Conservation (phyloP, 1,284 basidiomycete genomes). For the Sanghuangporus baumii region DNA sequence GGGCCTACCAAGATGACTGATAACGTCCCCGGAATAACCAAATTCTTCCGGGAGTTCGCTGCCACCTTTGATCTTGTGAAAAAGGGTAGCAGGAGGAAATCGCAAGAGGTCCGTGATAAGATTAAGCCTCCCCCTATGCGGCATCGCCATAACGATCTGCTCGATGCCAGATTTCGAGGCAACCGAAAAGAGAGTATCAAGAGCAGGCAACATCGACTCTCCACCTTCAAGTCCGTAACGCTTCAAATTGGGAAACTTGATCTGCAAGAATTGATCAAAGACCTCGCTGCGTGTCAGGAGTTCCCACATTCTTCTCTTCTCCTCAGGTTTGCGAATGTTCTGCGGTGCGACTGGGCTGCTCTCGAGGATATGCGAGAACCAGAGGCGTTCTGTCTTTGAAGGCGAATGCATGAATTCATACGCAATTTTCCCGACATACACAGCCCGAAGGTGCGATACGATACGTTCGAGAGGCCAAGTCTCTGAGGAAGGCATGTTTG, state of each 20-base stretch:
- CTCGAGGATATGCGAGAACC: conserved; percentile 84
- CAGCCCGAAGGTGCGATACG: conserved; percentile 56
- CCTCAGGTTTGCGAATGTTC: conserved; percentile 28
- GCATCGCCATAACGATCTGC: conserved; percentile 75
- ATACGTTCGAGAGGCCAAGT: conserved; percentile 70
- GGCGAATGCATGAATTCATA: conserved; percentile 90
- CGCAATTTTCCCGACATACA: conserved; percentile 80
- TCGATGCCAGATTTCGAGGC: conserved; percentile 63
- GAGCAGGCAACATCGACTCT: conserved; percentile 84
- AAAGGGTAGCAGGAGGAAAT: conserved; percentile 61
- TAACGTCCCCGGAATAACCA: conserved; percentile 75
- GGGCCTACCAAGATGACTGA: conserved; percentile 71
- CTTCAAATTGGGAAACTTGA: conserved; percentile 81
- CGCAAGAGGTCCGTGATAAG: conserved; percentile 75
- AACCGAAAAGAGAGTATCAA: conserved; percentile 68
- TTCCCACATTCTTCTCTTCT: conserved; percentile 56
- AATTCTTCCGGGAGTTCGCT: conserved; percentile 66
- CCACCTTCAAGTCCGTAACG: conserved; percentile 84
- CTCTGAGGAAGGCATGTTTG: conserved; percentile 40
- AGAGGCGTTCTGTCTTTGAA: conserved; percentile 72
- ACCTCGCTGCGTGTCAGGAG: conserved; percentile 73
- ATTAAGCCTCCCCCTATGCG: conserved; percentile 84
- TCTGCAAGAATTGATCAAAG: conserved; percentile 76
- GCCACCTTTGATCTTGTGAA: conserved; percentile 81
- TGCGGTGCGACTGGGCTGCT: conserved; percentile 42